Base-by-base conservation (phyloP, 2,329 filamentous ascomycete species). In the Fusarium sp. region DNA sequence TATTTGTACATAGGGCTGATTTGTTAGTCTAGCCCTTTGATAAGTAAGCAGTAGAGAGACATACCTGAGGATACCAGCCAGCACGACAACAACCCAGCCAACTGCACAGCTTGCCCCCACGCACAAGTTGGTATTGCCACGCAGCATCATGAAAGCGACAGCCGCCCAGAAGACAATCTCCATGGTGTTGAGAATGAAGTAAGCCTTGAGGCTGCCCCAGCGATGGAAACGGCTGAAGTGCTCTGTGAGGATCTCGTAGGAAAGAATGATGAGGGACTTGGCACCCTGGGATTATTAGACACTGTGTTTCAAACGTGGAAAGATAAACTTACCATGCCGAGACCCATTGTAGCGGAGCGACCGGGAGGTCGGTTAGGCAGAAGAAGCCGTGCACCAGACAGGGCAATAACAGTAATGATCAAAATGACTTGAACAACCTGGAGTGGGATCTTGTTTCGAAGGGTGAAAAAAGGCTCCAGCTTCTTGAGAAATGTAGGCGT, bases 271-370 rank as follows among this genome's bases (percentile, higher is more conserved):
- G 2, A 56, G 35, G 3, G 47, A 56, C 30, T 56, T 56, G 8
- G 53, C 37, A 17, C 53, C 53, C 53, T 56, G n/a, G 2, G 22
- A 1, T 13, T 2, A 19, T 56, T 15, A 56, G 53, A 56, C 5
- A 43, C n/a, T 9, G 14, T 8, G 3, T 11, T 7, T 22, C 15
- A 6, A 2, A 13, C 4, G 6, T 4, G 2, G 4, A 3, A 27
- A 75, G 37, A 23, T 25, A 22, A 13, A 37, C 51, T 43, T 39
- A 70, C 67, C 67, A 70, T 70, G 46, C 58, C 67, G 14, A 70
- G 56, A 11, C 62, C 63, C 46, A 71, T 71, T 2, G 68, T 64
- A 30, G 61, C 49, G 30, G 61, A 62, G 15, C 66, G 65, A 51
- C 67, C 67, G 7, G 35, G 50, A 13, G 65, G 62, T 14, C 54